A percentile compares a stretch with the other conserved stretches of the same genome.
Conservation (phyloP, 2,329 filamentous ascomycete species). For the Purpureocillium takamizusanense region DNA sequence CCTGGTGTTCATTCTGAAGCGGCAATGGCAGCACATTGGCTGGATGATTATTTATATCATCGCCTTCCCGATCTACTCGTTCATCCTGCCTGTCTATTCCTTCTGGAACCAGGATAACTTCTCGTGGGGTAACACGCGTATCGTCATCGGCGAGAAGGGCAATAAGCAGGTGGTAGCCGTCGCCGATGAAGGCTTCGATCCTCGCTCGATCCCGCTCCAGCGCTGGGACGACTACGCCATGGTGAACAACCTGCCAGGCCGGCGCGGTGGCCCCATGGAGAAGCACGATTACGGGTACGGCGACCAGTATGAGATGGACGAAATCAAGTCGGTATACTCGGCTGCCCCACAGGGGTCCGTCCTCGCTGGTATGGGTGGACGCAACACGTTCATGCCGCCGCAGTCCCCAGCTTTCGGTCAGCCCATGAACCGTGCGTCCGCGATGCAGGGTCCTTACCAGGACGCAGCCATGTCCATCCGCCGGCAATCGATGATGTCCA, state of each 20-base stretch:
- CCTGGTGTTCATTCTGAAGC: conserved; percentile 90
- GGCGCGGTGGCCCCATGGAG: conserved; percentile 63
- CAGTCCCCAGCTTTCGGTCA: conserved; percentile 69
- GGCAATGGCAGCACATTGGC: conserved; percentile 96
- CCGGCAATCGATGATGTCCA: conserved; percentile 66
- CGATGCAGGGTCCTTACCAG: conserved; percentile 35
- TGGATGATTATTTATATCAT: conserved; percentile 99
- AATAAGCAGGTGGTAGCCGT: conserved; percentile 83
- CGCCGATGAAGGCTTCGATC: conserved; percentile 79
- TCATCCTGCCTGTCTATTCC: conserved; percentile 86
- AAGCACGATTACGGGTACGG: conserved; percentile 58
- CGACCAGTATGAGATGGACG: conserved; percentile 91
- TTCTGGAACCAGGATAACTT: conserved; percentile 99
- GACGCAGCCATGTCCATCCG: conserved; percentile 44
- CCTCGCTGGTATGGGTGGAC: conserved; percentile 70
- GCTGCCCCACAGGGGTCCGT: conserved; percentile 84
- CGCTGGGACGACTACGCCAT: conserved; percentile 95
- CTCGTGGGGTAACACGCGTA: conserved; percentile 95
- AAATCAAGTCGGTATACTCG: conserved; percentile 94
- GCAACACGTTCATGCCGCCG: conserved; percentile 72
- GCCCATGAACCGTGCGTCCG: conserved; percentile 35
- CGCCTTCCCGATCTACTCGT: conserved; percentile 91
- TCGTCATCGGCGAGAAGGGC: conserved; percentile 91
- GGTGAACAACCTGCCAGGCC: conserved; percentile 80
- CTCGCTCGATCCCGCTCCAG: conserved; percentile 85